These are phyloP conservation scores for Fusarium chlamydosporum DNA, from an alignment of 2,329 filamentous ascomycete species.

Conservation along the genomic window DNA sequence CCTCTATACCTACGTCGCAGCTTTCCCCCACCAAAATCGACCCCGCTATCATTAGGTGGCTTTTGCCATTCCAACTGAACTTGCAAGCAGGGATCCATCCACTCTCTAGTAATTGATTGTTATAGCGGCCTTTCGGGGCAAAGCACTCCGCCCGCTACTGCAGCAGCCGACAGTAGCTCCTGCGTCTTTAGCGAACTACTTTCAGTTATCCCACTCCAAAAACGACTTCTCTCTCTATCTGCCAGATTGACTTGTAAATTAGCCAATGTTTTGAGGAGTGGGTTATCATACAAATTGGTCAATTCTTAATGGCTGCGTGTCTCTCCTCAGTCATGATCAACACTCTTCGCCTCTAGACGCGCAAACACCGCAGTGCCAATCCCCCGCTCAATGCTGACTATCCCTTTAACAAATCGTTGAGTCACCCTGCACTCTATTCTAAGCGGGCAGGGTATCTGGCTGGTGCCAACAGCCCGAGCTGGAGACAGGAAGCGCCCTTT, in stretches of 20 bases:
- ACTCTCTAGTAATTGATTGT: conserved; percentile 4
- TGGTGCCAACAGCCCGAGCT: conserved; percentile 40
- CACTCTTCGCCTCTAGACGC: conserved; percentile 9
- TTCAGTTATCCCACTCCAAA: conserved; percentile 24
- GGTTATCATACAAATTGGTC: conserved; percentile 9
- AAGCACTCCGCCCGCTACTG: conserved; percentile 50
- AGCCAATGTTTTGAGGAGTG: conserved; percentile 24
- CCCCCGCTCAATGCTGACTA: conserved; percentile 26
- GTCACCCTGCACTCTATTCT: conserved; percentile 16
- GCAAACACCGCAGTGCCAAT: conserved; percentile 11
- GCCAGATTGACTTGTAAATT: conserved; percentile 19
- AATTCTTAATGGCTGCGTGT: conserved; percentile 10
- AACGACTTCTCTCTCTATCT: conserved; percentile 18
- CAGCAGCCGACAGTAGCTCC: conserved; percentile 47
- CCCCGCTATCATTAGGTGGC: conserved; percentile 41
- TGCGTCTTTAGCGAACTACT: conserved; percentile 38
- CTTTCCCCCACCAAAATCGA: conserved; percentile 45
- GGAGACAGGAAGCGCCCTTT: conserved; percentile 32
- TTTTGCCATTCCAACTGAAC: conserved; percentile 21
- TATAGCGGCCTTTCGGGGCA: conserved; percentile 47
- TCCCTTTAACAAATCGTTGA: conserved; percentile 36
- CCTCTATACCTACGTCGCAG: conserved; percentile 32
- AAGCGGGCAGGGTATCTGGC: conserved; percentile 30
- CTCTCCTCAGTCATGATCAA: conserved; percentile 13
- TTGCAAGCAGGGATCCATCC: conserved; percentile 6